These are phyloP conservation scores for Pleodorina starrii DNA, from an alignment of 139 green algal genomes.

Conservation along the genomic window DNA sequence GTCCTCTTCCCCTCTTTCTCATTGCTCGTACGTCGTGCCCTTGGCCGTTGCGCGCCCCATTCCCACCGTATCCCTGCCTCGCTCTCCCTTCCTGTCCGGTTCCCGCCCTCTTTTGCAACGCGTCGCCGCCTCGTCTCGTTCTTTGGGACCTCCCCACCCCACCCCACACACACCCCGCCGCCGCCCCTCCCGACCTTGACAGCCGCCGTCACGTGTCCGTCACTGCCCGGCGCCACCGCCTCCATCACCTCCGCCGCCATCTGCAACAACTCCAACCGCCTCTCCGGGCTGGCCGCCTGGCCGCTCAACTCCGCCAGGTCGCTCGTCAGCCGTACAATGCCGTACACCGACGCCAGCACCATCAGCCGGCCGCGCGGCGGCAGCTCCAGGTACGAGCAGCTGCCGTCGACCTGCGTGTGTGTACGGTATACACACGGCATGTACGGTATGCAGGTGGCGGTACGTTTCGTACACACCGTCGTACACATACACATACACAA, in stretches of 20 bases:
- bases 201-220: conserved; percentile 20
- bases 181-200: conserved; percentile 12
- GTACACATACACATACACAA: no score
- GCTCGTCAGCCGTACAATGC: conserved; percentile 20
- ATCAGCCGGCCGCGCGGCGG: conserved; percentile 15
- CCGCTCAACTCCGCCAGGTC: conserved; percentile 26
- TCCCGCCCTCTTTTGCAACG: background rate
- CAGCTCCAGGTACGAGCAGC: conserved; percentile 7
- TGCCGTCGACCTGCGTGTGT: background rate
- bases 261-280: conserved; percentile 32
- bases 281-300: conserved; percentile 10
- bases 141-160: no score
- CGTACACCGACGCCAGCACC: conserved; percentile 27
- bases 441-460: no score
- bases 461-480: no score
- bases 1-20: no score
- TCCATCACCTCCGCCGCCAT: conserved; percentile 7
- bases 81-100: background rate
- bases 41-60: background rate
- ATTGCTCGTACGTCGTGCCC: background rate
- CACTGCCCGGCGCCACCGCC: conserved; percentile 51
- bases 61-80: background rate
- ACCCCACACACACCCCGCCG: no score
- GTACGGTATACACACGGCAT: no score
- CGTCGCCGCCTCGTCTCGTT: no score